Base-by-base conservation (phyloP, 75 land plant species). In the Gnetum montanum region DNA sequence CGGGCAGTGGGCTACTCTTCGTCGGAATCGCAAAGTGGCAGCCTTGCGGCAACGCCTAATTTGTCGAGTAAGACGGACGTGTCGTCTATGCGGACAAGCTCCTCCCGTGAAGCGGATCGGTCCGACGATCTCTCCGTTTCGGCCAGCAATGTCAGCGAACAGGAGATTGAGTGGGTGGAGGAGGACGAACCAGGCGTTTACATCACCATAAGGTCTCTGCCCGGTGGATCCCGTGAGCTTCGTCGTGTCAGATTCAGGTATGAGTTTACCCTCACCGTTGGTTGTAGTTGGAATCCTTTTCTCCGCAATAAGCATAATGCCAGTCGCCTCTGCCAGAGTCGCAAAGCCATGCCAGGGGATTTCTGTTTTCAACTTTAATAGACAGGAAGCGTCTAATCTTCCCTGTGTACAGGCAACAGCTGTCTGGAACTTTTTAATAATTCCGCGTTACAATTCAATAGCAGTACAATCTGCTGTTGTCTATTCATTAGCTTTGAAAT, bases 241-340 rank as follows among this genome's bases (percentile, higher is more conserved):
- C 73, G 88, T 44, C 90, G 98, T n/a, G 84, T 92, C 22, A 63
- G 98, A 45, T 92, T 92, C 82, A 92, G 98, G 98, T 82, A 26
- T n/a, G n/a, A n/a, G n/a, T n/a, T n/a, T n/a, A 54, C 30, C 35
- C n/a, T n/a, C n/a, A n/a, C n/a, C n/a, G n/a, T n/a, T n/a, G n/a
- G n/a, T n/a, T n/a, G n/a, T n/a, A n/a, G n/a, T n/a, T n/a, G n/a
- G n/a, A n/a, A n/a, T n/a, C n/a, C n/a, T n/a, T n/a, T n/a, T n/a
- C n/a, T n/a, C n/a, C n/a, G n/a, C n/a, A n/a, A n/a, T n/a, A n/a
- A n/a, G n/a, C n/a, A n/a, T n/a, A n/a, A n/a, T n/a, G n/a, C n/a
- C n/a, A n/a, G n/a, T n/a, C n/a, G n/a, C n/a, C n/a, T n/a, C n/a
- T n/a, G n/a, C n/a, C n/a, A n/a, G n/a, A n/a, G n/a, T n/a, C n/a